Evolutionary conservation across 2,329 filamentous ascomycete genomes (phyloP), one percentile per base, ranked within the genome.

Genomic region (Penicillium sp.): DNA sequence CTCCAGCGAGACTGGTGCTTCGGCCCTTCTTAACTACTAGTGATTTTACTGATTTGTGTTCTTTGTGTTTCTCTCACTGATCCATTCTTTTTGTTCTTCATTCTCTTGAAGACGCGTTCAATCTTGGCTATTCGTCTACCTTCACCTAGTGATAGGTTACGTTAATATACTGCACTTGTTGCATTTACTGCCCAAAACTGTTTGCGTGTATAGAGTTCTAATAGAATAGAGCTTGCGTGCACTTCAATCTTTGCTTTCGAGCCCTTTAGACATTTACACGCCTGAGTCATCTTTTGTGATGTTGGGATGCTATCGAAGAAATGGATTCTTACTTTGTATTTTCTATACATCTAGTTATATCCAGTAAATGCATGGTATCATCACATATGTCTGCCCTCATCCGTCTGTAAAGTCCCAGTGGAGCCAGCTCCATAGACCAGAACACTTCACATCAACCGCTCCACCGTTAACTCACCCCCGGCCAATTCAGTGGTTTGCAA

Each of bases 1-100:
- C 63, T 95, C 88, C 72, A 96, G 91, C 74, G 94, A 99, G 83
- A 83, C 88, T 18, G 93, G 90, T 43, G 94, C 92, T 26, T 82
- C 80, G 61, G 90, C 89, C 15, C 78, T 96, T 46, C 73, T 96
- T 42, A 74, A 76, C 43, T 76, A 77, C 51, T 77, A 63, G 54
- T 55, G 15, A 34, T 38, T 31, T 7, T 9, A 42, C 21, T 12
- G 41, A 28, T 33, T 24, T 41, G 6, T 26, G 6, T 45, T 42
- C 6, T n/a, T 6, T n/a, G 10, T 13, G 42, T 46, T 46, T 39
- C 45, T 51, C 34, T 52, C 52, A n/a, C 26, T 26, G 43, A 29
- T 58, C 45, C 23, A 43, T 29, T 39, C 36, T 33, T 38, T 38
- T 53, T 58, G 45, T 46, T 42, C 16, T 34, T 51, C 47, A 44